phyloP scores from a whole-genome alignment of 208 protist genomes.

The Trypanosoma vivax region DNA sequence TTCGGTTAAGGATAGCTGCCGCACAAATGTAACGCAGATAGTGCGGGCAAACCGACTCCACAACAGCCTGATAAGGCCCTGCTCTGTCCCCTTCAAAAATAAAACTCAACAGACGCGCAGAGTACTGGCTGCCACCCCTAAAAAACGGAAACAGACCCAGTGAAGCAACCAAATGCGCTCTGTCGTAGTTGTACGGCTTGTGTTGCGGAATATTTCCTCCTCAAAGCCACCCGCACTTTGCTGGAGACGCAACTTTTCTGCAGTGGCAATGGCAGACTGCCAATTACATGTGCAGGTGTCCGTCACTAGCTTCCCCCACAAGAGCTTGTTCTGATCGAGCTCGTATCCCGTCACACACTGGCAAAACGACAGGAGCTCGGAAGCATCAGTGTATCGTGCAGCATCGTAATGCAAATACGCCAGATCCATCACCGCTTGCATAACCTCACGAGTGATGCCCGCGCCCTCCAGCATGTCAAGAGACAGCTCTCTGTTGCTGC shows the following conservation, averaged over 20 bases:
- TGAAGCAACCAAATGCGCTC: slow-evolving; percentile 85
- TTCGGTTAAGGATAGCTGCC: slow-evolving; percentile 77
- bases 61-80: slow-evolving; percentile 65
- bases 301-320: slow-evolving; percentile 87
- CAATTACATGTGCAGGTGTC: slow-evolving; percentile 81
- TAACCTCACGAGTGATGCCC: slow-evolving; percentile 61
- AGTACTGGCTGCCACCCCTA: slow-evolving; percentile 78
- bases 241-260: slow-evolving; percentile 59
- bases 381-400: slow-evolving; percentile 69
- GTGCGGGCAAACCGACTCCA: slow-evolving; percentile 88
- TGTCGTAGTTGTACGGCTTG: slow-evolving; percentile 56
- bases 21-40: slow-evolving; percentile 88
- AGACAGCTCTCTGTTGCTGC: slow-evolving; percentile 68
- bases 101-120: slow-evolving; percentile 70
- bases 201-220: slow-evolving; percentile 52
- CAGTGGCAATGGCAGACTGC: slow-evolving; percentile 68
- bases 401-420: slow-evolving; percentile 86
- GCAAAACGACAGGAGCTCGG: slow-evolving; percentile 77
- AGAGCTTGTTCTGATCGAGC: slow-evolving; percentile 41
- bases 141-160: slow-evolving; percentile 91
- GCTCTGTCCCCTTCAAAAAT: slow-evolving; percentile 72
- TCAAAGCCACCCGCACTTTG: slow-evolving; percentile 57
- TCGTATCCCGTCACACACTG: slow-evolving; percentile 78
- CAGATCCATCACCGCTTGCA: slow-evolving; percentile 67
- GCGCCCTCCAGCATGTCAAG: slow-evolving; percentile 64